phyloP scores from a whole-genome alignment of 2,329 filamentous ascomycete genomes.

The Stachybotrys chartarum region DNA sequence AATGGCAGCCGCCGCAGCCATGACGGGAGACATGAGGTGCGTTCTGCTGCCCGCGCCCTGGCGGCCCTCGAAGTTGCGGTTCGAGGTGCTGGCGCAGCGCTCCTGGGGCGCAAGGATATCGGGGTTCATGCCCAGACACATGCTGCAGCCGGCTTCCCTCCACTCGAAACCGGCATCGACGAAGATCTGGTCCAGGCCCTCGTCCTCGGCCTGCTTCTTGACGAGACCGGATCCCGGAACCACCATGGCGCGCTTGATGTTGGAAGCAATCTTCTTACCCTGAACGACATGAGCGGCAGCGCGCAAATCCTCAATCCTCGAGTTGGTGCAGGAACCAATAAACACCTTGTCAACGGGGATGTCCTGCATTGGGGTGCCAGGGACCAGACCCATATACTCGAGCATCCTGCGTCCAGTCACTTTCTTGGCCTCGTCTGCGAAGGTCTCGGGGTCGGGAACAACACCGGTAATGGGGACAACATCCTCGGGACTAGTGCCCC shows the following conservation, averaged over 20 bases:
- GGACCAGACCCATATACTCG: constrained; percentile 90
- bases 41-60: constrained; percentile 89
- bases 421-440: constrained; percentile 74
- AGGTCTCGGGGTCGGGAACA: constrained; percentile 88
- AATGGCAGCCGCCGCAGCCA: constrained; percentile 88
- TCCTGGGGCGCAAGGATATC: constrained; percentile 91
- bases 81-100: constrained; percentile 90
- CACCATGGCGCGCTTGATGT: constrained; percentile 91
- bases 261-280: constrained; percentile 78
- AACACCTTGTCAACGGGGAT: constrained; percentile 92
- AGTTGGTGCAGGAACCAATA: constrained; percentile 96
- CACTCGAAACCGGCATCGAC: constrained; percentile 89
- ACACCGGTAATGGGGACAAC: constrained; percentile 87
- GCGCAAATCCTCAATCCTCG: constrained; percentile 89
- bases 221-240: constrained; percentile 93
- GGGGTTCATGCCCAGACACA: constrained; percentile 99
- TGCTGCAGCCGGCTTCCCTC: constrained; percentile 96
- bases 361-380: constrained; percentile 88
- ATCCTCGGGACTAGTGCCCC: constrained; percentile 95
- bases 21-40: constrained; percentile 93
- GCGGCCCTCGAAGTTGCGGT: constrained; percentile 95
- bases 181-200: constrained; percentile 93
- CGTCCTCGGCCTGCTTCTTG: constrained; percentile 83
- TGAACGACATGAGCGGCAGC: constrained; percentile 80
- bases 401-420: constrained; percentile 71